Base-by-base conservation (phyloP, 2,329 filamentous ascomycete species). In the Aspergillus sp. region DNA sequence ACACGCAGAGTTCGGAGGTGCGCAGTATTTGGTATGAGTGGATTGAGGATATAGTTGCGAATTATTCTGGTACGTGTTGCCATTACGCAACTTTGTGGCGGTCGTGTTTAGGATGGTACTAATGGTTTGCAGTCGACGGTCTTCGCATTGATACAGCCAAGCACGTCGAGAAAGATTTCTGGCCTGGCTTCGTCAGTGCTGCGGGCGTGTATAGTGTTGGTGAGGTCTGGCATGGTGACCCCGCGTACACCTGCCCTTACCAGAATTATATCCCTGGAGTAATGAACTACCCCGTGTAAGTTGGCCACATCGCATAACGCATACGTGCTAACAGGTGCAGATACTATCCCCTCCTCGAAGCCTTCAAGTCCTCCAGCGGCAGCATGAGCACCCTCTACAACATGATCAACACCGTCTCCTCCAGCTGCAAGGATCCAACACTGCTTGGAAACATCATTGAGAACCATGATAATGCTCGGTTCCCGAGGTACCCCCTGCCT, bases 391-490 rank as follows among this genome's bases (percentile, higher is more conserved):
- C 58, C 1, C 70, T 79, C 7, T 66, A 68, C 1, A 41, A 64
- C 7, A 64, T 50, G 28, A 65, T 76, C 3, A 64, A 68, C 28
- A 45, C 63, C 5, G 70, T 74, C 47, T 67, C 71, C 47, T 50
- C 55, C 5, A 19, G 59, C 7, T 81, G 78, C 54, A 59, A 65
- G 0, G 79, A 86, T 66, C 76, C 81, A 1, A 75, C 79, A 1
- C 76, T 78, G 9, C 76, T 86, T 11, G 83, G 78, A 7, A 80
- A 77, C 0, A 88, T 88, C 66, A 71, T 83, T 4, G 86, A 88
- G 69, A 88, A 87, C 70, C 85, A 88, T 68, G 86, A 88, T 68
- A 79, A 84, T 54, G 66, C 81, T 4, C 83, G 86, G 7, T 87
- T 81, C 75, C 61, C 69, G 80, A 58, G 85, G 72, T 74, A 70